These are phyloP conservation scores for Collybiopsis confluens DNA, from an alignment of 768 basidiomycete species.

Conservation along the genomic window DNA sequence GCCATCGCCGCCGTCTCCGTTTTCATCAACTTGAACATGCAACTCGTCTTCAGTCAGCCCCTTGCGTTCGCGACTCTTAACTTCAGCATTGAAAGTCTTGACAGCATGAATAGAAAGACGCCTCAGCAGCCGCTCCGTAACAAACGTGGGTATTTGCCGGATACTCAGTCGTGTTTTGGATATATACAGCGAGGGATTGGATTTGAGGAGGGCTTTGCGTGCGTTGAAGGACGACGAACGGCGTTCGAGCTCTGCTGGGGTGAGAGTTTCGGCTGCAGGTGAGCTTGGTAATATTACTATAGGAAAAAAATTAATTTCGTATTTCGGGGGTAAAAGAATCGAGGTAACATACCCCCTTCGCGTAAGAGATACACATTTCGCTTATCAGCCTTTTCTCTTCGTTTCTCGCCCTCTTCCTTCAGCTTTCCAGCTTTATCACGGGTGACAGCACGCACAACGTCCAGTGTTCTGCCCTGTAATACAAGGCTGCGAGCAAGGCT, in stretches of 20 bases:
- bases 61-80: constrained; percentile 55
- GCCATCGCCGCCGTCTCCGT: constrained; percentile 33
- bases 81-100: constrained; percentile 76
- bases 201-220: constrained; percentile 75
- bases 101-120: constrained; percentile 81
- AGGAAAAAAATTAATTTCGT: background rate
- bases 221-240: constrained; percentile 84
- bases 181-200: constrained; percentile 92
- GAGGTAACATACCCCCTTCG: constrained; percentile 75
- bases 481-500: constrained; percentile 79
- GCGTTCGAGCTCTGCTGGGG: constrained; percentile 76
- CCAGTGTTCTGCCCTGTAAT: constrained; percentile 88
- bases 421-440: constrained; percentile 84
- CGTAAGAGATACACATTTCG: constrained; percentile 93
- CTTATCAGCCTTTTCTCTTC: constrained; percentile 87
- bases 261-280: constrained; percentile 68
- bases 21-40: constrained; percentile 41
- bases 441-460: constrained; percentile 87
- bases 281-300: constrained; percentile 88
- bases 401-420: constrained; percentile 82
- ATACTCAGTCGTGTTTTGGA: constrained; percentile 92
- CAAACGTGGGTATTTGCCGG: constrained; percentile 88
- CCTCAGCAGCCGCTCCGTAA: constrained; percentile 85
- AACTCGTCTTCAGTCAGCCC: constrained; percentile 69
- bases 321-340: background rate